phyloP scores from a whole-genome alignment of 495 filamentous ascomycete species.

The Collariella sp. region DNA sequence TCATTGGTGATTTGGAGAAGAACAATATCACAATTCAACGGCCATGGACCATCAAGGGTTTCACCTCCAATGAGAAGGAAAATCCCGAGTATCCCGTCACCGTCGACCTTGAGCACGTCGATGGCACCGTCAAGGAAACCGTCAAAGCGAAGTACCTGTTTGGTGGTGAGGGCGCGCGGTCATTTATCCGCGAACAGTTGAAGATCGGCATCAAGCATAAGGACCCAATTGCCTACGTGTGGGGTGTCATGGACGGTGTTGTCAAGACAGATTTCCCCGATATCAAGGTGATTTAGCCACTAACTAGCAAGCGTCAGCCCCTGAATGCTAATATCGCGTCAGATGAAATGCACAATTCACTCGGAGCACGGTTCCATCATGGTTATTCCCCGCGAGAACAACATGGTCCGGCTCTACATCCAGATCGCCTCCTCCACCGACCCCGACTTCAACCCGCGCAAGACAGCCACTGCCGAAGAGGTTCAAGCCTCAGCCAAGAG shows the following conservation, averaged over 20 bases:
- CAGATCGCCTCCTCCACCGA: constrained; percentile 62
- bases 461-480: constrained; percentile 55
- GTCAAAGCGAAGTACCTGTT: constrained; percentile 53
- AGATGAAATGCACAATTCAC: constrained; percentile 88
- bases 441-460: constrained; percentile 50
- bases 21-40: constrained; percentile 50
- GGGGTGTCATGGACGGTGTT: constrained; percentile 72
- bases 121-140: constrained; percentile 54
- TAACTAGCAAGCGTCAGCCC: background rate
- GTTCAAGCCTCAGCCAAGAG: constrained; percentile 57
- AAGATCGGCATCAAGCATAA: constrained; percentile 56
- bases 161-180: constrained; percentile 51
- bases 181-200: constrained; percentile 50
- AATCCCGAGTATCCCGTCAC: constrained; percentile 54
- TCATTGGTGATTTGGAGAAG: constrained; percentile 57
- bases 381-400: constrained; percentile 66
- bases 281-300: constrained; percentile 41
- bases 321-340: constrained; percentile 17
- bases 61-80: constrained; percentile 47
- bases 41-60: constrained; percentile 54
- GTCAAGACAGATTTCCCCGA: constrained; percentile 71
- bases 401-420: constrained; percentile 69
- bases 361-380: constrained; percentile 62
- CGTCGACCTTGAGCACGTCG: constrained; percentile 64
- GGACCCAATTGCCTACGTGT: constrained; percentile 58